Evolutionary conservation across 495 filamentous ascomycete species (phyloP), one percentile per base, ranked within the genome.

Genomic region (Tuber indicum): DNA sequence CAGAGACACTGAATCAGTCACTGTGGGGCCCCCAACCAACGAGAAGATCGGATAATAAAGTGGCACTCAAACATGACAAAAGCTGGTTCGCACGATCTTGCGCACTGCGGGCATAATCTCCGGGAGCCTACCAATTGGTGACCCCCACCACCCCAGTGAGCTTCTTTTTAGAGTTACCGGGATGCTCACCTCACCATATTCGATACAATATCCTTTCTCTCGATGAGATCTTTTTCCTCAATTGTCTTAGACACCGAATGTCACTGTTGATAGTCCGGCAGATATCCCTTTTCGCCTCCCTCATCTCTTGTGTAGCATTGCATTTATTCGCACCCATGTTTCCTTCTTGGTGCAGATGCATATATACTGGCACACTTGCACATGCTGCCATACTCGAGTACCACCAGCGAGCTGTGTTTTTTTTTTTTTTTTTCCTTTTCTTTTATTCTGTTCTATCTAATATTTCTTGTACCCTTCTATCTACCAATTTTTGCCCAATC

Each of bases 1-100:
- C 26, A 66, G 58, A 14, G 26, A 66, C 16, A 66, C 58, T 17
- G 26, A 36, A 66, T 17, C 26, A 36, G 14, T 36, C 14, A 4
- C 32, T 14, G 14, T 7, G 12, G 26, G 14, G 5, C 26, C 58
- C 17, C 32, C 58, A 36, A 66, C 58, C 58, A 66, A 66, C 58
- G 58, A 66, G 58, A 66, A 36, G 58, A 36, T 36, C 58, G 58
- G 58, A 66, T 66, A 66, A 66, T n/a, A 62, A 36, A 36, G 58
- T 66, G 58, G 14, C 58, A 19, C 58, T 66, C 58, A 36, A 36
- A 17, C 58, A 19, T 0, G 26, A 36, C 26, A 36, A 36, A 66
- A 6, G 12, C 16, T 66, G 7, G 58, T 66, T 36, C 32, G 58
- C 58, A 66, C 32, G 26, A 66, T 14, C 58, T 36, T 32, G 32